Evolutionary conservation across 2,329 filamentous ascomycete genomes (phyloP), one percentile per base, ranked within the genome.

Genomic region (Xylariaceae sp.): DNA sequence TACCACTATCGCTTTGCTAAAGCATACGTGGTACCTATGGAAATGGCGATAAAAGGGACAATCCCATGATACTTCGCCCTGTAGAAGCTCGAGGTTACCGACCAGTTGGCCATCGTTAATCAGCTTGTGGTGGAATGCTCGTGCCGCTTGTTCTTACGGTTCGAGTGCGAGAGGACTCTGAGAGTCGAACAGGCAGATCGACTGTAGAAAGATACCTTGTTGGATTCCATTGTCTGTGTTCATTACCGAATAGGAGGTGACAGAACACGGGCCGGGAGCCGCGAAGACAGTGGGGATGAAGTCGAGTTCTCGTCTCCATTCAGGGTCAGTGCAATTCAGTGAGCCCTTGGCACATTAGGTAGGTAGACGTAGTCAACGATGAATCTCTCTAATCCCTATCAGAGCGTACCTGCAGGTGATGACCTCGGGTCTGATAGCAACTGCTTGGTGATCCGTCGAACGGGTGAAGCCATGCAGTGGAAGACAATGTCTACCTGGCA

Each of bases 401-500:
- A 30, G 23, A 30, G 39, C 5, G 51, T 8, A 54, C 30, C 18
- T 44, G 48, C 53, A 18, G 44, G 18, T 13, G 42, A 13, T 2
- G 51, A 55, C 49, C 45, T 53, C 53, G 35, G 55, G 23, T 23
- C 39, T 13, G 37, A 39, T 56, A 15, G 47, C 49, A 58, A 30
- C 23, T 30, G 23, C 23, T 30, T 2, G 51, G 23, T 51, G 53
- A 47, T 45, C 56, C 58, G 54, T 55, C 53, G 51, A 54, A 23
- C 54, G 48, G 53, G 37, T 35, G 51, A 35, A 15, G 48, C 50
- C 44, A 47, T 52, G 52, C 56, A 39, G 55, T 47, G 37, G 55
- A 47, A 51, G 49, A 53, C 34, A 4, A 42, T 34, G 50, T 17
- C 50, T 39, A 39, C 23, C 23, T 30, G 23, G 49, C 8, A 51